Evolutionary conservation across 176 grass and related monocot genomes (phyloP), one percentile per base, ranked within the genome.

Genomic region (Oryza meridionalis): DNA sequence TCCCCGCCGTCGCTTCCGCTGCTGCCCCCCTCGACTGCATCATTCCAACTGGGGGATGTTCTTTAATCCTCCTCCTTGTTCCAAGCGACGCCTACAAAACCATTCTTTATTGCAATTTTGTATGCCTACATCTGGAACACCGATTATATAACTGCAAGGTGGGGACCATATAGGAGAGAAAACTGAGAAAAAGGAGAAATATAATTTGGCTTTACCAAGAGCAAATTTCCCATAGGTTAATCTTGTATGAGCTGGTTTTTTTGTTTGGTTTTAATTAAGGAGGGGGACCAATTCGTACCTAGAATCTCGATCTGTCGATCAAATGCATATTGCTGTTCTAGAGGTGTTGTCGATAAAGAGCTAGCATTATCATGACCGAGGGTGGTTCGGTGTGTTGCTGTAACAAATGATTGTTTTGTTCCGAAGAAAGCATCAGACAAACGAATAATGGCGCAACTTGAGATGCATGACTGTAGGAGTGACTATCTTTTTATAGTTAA

Each of bases 11-110:
- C 83, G 44, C 83, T 72, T 85, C 82, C 43, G 26, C 70, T 73
- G 77, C 49, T 77, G 27, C 9, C 72, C 63, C 63, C 84, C 84
- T 87, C 81, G 89, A 55, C 80, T 53, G 80, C 70, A 69, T 80
- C 84, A 84, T 77, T 83, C 75, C 84, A 50, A 72, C 80, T 77
- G 61, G 79, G 79, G 12, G 78, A 29, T 40, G 6, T 71, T 75
- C 31, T 70, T 90, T 84, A 80, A 76, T 80, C 64, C 80, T 14
- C 64, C 80, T 14, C 26, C 53, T 55, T 71, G 51, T 68, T 44
- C 51, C 69, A 38, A 37, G 51, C 42, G 84, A 29, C 38, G 19
- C 79, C 80, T 69, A 50, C 49, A 70, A 22, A 40, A 10, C 32
- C 62, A 69, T 69, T 14, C 50, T 78, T 32, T 83, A 74, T 50